Evolutionary conservation across 345 rosid genomes (phyloP).

Genomic region (Heritiera fomes): DNA sequence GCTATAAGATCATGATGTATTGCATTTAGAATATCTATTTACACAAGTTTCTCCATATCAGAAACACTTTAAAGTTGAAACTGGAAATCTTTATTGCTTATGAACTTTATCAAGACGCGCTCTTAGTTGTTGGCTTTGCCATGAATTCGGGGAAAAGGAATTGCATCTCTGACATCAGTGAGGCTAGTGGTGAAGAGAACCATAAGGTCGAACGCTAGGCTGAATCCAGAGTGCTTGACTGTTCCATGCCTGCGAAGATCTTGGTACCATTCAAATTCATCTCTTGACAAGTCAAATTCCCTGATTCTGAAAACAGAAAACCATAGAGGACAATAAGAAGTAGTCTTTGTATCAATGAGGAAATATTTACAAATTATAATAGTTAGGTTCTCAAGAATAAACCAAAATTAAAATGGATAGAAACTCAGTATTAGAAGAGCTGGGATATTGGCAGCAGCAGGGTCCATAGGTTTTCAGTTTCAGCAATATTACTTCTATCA

Average conservation of each 20-base stretch:
- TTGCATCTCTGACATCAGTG: constrained; percentile 66
- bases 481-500: background rate
- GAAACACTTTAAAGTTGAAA: background rate
- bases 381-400: background rate
- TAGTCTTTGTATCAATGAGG: background rate
- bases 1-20: background rate
- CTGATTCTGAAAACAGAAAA: constrained; percentile 47
- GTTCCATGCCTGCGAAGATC: constrained; percentile 85
- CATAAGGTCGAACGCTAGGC: constrained; percentile 67
- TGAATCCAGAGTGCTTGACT: constrained; percentile 74
- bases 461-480: background rate
- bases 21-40: constrained; percentile 1
- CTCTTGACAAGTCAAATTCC: constrained; percentile 48
- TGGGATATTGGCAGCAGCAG: background rate
- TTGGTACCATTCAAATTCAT: constrained; percentile 75
- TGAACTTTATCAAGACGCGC: background rate
- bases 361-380: background rate
- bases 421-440: background rate
- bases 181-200: constrained; percentile 70
- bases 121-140: constrained; percentile 53
- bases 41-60: background rate
- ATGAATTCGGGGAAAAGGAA: constrained; percentile 72
- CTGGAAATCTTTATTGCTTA: background rate
- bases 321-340: background rate
- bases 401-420: background rate